These are phyloP conservation scores for Fusarium odoratissimum DNA, from an alignment of 2,329 filamentous ascomycete genomes.

Conservation along the genomic window DNA sequence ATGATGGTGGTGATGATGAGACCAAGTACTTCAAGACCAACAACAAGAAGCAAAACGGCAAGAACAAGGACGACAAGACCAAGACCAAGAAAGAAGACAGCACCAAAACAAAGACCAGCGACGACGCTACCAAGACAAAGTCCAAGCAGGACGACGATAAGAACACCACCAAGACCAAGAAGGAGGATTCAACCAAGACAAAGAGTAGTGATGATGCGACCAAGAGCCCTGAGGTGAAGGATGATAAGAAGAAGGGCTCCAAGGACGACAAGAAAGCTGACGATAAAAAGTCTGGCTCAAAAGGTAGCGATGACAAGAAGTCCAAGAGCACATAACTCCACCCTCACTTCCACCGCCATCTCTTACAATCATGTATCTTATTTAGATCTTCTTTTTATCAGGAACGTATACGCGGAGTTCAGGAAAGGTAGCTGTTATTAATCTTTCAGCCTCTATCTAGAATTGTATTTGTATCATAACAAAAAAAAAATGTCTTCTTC, in stretches of 20 bases:
- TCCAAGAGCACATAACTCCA: background rate
- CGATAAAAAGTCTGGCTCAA: background rate
- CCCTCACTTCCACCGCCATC: background rate
- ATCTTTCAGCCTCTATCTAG: background rate
- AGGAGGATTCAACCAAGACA: background rate
- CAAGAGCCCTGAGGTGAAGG: background rate
- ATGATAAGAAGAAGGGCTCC: background rate
- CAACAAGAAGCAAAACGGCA: constrained; percentile 14
- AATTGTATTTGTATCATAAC: background rate
- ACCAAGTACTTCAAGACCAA: constrained; percentile 1
- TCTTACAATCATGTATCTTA: background rate
- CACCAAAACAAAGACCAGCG: background rate
- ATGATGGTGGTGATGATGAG: background rate
- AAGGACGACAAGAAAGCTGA: background rate
- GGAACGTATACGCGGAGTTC: no score
- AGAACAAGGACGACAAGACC: background rate
- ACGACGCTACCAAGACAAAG: background rate
- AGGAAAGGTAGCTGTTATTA: background rate
- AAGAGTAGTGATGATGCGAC: background rate
- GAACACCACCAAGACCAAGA: background rate
- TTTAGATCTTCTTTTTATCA: background rate
- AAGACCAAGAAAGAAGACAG: background rate
- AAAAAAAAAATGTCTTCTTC: background rate
- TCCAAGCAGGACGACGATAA: background rate
- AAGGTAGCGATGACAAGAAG: background rate